Evolutionary conservation across 768 basidiomycete species (phyloP).

Genomic region (Clathrus columnatus): DNA sequence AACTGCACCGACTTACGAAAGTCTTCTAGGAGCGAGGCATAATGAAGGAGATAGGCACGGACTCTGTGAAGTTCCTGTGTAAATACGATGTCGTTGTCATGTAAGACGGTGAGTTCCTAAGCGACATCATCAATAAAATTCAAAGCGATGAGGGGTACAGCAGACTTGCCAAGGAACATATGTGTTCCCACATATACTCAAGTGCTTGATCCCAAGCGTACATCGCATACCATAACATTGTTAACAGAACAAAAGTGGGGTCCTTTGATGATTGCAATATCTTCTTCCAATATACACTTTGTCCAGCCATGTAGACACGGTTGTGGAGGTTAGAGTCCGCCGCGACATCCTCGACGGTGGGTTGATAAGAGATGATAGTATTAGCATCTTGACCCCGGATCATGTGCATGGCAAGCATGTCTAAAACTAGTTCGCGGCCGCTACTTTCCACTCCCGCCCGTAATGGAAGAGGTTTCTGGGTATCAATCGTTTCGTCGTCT

Average conservation of each 20-base stretch:
- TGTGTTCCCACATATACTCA: slow-evolving; percentile 42
- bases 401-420: slow-evolving; percentile 49
- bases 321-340: background rate
- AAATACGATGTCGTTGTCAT: slow-evolving; percentile 31
- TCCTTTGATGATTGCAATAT: slow-evolving; percentile 29
- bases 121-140: too few species aligned
- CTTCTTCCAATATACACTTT: slow-evolving; percentile 33
- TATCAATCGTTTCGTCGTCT: background rate
- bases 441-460: too few species aligned
- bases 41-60: slow-evolving; percentile 50
- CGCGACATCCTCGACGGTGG: slow-evolving; percentile 2
- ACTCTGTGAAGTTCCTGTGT: slow-evolving; percentile 45
- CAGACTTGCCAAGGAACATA: slow-evolving; percentile 43
- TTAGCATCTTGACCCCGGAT: slow-evolving; percentile 22
- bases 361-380: slow-evolving; percentile 25
- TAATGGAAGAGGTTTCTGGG: too few species aligned
- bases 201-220: slow-evolving; percentile 57
- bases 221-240: slow-evolving; percentile 48
- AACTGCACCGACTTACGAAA: slow-evolving; percentile 46
- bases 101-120: slow-evolving; percentile 41
- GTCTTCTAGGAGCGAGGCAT: slow-evolving; percentile 42
- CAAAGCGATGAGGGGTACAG: too few species aligned
- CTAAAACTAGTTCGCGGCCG: slow-evolving; percentile 21
- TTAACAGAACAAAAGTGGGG: slow-evolving; percentile 46
- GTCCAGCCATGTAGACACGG: slow-evolving; percentile 9